Evolutionary conservation across 176 grass and related monocot species (phyloP).

Genomic region (Paspalum vaginatum): DNA sequence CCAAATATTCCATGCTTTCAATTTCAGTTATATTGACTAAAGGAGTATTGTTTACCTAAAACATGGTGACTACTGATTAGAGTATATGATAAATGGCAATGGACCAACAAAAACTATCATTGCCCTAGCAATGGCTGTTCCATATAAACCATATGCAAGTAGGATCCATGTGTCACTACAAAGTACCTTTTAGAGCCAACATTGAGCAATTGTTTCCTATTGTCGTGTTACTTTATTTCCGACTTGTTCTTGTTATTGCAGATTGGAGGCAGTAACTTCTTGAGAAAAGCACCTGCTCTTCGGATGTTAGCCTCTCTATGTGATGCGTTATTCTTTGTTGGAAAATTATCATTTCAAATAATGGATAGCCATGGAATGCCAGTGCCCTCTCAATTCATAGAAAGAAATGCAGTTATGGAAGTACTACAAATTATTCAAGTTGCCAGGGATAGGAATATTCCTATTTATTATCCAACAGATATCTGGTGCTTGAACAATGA

Average conservation of each 20-base stretch:
- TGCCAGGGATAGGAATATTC: constrained; percentile 57
- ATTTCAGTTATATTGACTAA: constrained; percentile 6
- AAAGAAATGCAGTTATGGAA: constrained; percentile 58
- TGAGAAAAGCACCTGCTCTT: constrained; percentile 71
- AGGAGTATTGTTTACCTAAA: neutral
- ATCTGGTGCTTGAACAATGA: constrained; percentile 59
- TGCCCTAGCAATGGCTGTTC: neutral
- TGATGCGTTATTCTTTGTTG: constrained; percentile 77
- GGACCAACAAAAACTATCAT: constrained; percentile 15
- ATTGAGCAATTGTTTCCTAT: constrained; percentile 1
- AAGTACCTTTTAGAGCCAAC: constrained; percentile 2
- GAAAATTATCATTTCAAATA: constrained; percentile 90
- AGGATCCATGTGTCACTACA: constrained; percentile 4
- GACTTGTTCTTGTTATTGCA: constrained; percentile 53
- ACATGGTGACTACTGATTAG: constrained; percentile 18
- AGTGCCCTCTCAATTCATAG: constrained; percentile 57
- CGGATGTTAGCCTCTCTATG: constrained; percentile 64
- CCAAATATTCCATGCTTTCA: neutral
- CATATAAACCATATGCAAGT: constrained; percentile 35
- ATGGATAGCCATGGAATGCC: constrained; percentile 72
- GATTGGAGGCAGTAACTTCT: constrained; percentile 90
- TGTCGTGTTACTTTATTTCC: constrained; percentile 5
- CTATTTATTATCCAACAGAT: constrained; percentile 85
- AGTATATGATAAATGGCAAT: constrained; percentile 5
- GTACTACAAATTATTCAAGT: constrained; percentile 68